Conservation (phyloP, 2,329 filamentous ascomycete genomes). For the Fusarium foetens region DNA sequence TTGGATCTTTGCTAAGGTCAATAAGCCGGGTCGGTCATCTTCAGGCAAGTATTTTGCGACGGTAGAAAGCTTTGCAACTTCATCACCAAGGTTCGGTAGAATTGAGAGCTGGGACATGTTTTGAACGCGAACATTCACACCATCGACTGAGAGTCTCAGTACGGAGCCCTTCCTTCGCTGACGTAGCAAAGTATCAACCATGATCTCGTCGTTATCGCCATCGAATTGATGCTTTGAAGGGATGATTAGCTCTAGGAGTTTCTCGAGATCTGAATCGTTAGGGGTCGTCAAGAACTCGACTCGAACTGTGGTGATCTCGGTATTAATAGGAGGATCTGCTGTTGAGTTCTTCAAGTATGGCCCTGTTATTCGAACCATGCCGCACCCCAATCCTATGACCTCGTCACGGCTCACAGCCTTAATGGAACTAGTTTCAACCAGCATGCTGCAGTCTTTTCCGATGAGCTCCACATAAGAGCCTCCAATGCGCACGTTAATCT, state of each 20-base stretch:
- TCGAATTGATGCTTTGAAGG: conserved; percentile 91
- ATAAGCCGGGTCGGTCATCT: conserved; percentile 88
- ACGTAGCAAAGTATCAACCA: conserved; percentile 88
- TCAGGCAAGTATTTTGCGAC: conserved; percentile 96
- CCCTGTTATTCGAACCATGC: conserved; percentile 78
- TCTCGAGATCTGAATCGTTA: conserved; percentile 81
- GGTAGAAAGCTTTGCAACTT: conserved; percentile 82
- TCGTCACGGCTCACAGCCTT: conserved; percentile 82
- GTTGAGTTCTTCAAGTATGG: conserved; percentile 68
- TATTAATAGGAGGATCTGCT: conserved; percentile 68
- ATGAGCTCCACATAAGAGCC: conserved; percentile 81
- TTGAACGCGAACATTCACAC: conserved; percentile 69
- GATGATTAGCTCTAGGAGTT: conserved; percentile 84
- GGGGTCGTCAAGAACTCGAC: conserved; percentile 79
- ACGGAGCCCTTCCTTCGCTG: conserved; percentile 90
- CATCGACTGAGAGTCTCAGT: conserved; percentile 74
- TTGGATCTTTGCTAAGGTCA: conserved; percentile 77
- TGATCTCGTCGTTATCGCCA: conserved; percentile 89
- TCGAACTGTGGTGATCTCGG: conserved; percentile 72
- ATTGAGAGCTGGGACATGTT: conserved; percentile 73
- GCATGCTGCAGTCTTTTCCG: conserved; percentile 79
- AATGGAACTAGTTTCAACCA: conserved; percentile 80
- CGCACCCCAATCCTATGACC: conserved; percentile 77
- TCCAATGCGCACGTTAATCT: conserved; percentile 80
- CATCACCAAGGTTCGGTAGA: conserved; percentile 77